Percentiles rank a stretch among this genome's conserved stretches.
These are phyloP conservation scores for Lichtheimia ramosa DNA, from an alignment of 371 early-diverging fungal genomes.

Conservation along the genomic window DNA sequence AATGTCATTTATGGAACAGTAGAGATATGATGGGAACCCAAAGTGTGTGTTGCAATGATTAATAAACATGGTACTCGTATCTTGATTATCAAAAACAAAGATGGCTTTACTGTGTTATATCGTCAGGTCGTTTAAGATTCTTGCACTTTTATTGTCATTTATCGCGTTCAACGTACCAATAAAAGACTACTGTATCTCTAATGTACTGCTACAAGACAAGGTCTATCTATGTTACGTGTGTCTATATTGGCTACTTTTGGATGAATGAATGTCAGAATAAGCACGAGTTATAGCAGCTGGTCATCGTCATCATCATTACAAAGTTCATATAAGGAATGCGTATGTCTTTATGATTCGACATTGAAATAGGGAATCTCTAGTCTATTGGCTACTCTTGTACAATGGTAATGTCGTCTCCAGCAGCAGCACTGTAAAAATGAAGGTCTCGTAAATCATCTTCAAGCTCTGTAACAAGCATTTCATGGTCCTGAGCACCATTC, in stretches of 20 bases:
- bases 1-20: no score
- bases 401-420: conserved; percentile 30
- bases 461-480: conserved; percentile 33
- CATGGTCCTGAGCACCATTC: conserved; percentile 2
- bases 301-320: no score
- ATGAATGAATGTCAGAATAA: no score
- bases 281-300: no score
- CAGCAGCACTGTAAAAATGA: conserved; percentile 34
- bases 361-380: no score
- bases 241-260: no score
- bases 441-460: conserved; percentile 46
- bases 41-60: no score
- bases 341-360: no score
- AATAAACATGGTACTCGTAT: conserved; percentile 22
- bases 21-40: no score
- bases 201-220: not conserved
- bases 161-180: not conserved
- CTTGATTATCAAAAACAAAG: conserved; percentile 56
- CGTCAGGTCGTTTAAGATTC: conserved; percentile 11
- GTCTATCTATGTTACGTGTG: no score
- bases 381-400: not conserved
- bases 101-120: conserved; percentile 50
- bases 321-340: no score
- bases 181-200: not conserved
- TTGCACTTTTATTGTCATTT: not conserved